Conservation (phyloP, 2,329 filamentous ascomycete genomes). For the Talaromyces albobiverticillius region DNA sequence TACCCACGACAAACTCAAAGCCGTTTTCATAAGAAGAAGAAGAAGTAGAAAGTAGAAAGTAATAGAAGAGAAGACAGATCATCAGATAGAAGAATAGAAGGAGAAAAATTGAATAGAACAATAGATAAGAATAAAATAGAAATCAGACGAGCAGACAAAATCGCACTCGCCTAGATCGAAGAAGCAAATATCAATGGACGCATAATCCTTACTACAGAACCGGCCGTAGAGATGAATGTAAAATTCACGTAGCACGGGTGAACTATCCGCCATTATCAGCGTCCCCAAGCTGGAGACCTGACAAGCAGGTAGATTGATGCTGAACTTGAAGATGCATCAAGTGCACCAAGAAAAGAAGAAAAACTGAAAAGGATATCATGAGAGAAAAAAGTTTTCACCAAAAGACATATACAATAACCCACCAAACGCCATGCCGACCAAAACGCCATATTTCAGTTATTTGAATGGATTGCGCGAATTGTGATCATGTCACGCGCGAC, state of each 20-base stretch:
- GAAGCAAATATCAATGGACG: conserved; percentile 10
- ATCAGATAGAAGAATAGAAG: conserved; percentile 21
- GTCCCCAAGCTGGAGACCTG: not conserved
- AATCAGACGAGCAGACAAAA: conserved; percentile 27
- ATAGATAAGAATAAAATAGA: conserved; percentile 19
- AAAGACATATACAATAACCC: conserved; percentile 13
- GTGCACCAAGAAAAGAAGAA: not conserved
- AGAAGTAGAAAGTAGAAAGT: conserved; percentile 15
- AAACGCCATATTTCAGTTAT: conserved; percentile 9
- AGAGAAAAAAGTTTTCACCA: conserved; percentile 19
- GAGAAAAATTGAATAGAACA: conserved; percentile 17
- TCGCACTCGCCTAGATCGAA: conserved; percentile 14
- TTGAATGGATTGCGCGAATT: not conserved
- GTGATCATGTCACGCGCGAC: not conserved
- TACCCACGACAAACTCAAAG: conserved; percentile 10
- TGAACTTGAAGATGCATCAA: too few species aligned
- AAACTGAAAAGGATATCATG: conserved; percentile 20
- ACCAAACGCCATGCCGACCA: conserved; percentile 8
- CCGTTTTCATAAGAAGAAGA: conserved; percentile 8
- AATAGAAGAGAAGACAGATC: conserved; percentile 21
- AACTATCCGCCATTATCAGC: not conserved
- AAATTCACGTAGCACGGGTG: conserved; percentile 15
- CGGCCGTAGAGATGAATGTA: conserved; percentile 34
- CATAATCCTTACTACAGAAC: conserved; percentile 28
- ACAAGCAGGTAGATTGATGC: conserved; percentile 1